These are phyloP conservation scores for Fraxinus platypoda DNA, from an alignment of 305 asterid species.

Conservation along the genomic window DNA sequence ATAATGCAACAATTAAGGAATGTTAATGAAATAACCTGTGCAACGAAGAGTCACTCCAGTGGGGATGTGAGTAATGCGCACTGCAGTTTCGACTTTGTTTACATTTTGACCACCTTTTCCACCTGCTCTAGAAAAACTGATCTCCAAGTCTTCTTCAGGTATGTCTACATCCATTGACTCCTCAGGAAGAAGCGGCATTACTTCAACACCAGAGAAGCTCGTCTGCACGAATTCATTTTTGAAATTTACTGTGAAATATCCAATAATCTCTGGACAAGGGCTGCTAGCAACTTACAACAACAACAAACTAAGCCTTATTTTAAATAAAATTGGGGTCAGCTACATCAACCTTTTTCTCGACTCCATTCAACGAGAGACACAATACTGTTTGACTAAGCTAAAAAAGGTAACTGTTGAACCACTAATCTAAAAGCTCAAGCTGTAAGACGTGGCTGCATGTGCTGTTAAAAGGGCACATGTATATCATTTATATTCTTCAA, in stretches of 20 bases:
- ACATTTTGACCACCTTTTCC: slow-evolving; percentile 99
- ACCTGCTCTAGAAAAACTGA: slow-evolving; percentile 76
- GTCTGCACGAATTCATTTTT: slow-evolving; percentile 52
- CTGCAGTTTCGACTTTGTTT: slow-evolving; percentile 90
- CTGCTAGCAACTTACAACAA: background rate
- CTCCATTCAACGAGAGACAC: background rate
- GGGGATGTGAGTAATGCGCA: slow-evolving; percentile 87
- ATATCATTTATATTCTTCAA: background rate
- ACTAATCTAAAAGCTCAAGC: background rate
- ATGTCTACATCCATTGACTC: slow-evolving; percentile 79
- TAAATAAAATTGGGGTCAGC: background rate
- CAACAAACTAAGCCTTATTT: background rate
- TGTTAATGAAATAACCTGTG: slow-evolving; percentile 55
- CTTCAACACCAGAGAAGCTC: slow-evolving; percentile 91
- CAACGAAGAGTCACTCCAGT: slow-evolving; percentile 88
- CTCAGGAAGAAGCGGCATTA: slow-evolving; percentile 96
- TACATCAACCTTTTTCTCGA: background rate
- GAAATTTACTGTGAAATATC: background rate
- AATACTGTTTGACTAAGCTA: background rate
- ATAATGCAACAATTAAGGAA: slow-evolving; percentile 9
- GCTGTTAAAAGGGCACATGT: background rate
- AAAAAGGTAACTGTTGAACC: background rate
- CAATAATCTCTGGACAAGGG: background rate
- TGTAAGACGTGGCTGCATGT: background rate
- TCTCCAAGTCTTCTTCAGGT: slow-evolving; percentile 93